phyloP scores from a whole-genome alignment of 2,329 filamentous ascomycete species.

The Beauveria australis region DNA sequence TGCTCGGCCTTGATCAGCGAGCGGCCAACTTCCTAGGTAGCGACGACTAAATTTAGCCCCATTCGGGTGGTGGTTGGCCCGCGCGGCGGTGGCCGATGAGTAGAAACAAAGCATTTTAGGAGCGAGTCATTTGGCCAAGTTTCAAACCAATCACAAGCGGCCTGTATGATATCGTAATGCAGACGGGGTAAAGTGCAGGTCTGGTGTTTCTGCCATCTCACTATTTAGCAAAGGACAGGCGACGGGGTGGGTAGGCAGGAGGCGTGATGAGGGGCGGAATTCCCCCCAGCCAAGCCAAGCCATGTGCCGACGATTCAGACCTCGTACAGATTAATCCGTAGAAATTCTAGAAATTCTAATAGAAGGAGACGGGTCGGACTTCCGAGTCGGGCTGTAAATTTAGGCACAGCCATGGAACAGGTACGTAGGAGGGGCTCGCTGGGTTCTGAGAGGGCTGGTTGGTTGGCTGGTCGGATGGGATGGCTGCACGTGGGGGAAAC shows the following conservation, averaged over 20 bases:
- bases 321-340: no score
- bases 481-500: constrained; percentile 1
- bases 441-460: background rate
- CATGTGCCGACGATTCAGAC: no score
- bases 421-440: background rate
- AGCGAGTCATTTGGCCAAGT: background rate
- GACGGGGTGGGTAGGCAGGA: background rate
- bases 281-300: background rate
- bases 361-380: background rate
- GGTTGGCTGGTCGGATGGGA: background rate
- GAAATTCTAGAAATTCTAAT: background rate
- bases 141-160: background rate
- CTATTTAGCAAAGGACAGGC: no score
- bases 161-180: background rate
- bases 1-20: no score
- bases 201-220: background rate
- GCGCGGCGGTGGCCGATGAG: background rate
- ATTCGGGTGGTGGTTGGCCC: background rate
- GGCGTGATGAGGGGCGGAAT: background rate
- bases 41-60: no score
- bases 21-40: no score
- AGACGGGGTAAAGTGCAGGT: background rate
- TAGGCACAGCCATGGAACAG: background rate
- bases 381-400: background rate
- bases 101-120: background rate